These are phyloP conservation scores for Dictyostelium citrinum DNA, from an alignment of 78 protist species.

Conservation along the genomic window DNA sequence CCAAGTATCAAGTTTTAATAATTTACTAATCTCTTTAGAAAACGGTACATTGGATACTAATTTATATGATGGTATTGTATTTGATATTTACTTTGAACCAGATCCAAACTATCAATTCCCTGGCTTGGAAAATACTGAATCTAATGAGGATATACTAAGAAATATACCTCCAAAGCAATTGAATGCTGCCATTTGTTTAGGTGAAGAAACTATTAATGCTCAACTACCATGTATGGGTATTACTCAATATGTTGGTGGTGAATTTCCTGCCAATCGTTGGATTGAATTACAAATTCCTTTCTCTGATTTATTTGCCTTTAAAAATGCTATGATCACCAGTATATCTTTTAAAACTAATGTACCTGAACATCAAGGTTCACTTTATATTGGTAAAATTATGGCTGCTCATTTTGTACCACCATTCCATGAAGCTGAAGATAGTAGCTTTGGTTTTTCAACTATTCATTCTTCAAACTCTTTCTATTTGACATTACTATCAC, in stretches of 20 bases:
- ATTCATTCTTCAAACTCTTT: neutral
- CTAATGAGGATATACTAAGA: neutral
- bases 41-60: slow-evolving; percentile 11
- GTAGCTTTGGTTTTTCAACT: neutral
- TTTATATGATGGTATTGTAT: neutral
- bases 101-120: slow-evolving; percentile 10
- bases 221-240: slow-evolving; percentile 41
- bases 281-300: slow-evolving; percentile 42
- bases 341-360: neutral
- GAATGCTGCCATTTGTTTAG: neutral
- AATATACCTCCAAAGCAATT: slow-evolving; percentile 4
- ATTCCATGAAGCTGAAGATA: neutral
- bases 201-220: neutral
- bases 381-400: slow-evolving; percentile 8
- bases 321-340: neutral
- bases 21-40: neutral
- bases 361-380: neutral
- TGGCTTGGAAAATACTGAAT: neutral
- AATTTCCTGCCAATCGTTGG: slow-evolving; percentile 45
- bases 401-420: slow-evolving; percentile 23
- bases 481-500: neutral
- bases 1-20: neutral
- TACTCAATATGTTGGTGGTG: slow-evolving; percentile 52
- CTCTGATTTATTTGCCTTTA: slow-evolving; percentile 8
- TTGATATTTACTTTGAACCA: neutral